A percentile compares a stretch with the other conserved stretches of the same genome.
These are phyloP conservation scores for Parachlorella kessleri DNA, from an alignment of 139 green algal genomes.

Conservation along the genomic window DNA sequence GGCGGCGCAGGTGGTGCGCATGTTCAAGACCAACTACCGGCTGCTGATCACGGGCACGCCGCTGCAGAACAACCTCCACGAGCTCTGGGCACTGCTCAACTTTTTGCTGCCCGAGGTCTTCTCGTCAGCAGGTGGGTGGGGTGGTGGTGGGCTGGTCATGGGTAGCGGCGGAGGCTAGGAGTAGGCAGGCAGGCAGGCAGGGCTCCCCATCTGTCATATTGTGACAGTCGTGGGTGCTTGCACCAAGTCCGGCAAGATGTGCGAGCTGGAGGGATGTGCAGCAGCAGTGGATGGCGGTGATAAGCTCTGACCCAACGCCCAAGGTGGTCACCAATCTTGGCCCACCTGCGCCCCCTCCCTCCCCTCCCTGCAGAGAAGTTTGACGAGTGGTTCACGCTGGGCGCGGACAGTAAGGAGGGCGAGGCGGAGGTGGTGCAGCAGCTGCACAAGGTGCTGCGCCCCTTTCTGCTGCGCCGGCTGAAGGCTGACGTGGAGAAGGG, in stretches of 20 bases:
- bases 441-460: slow-evolving; percentile 97
- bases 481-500: slow-evolving; percentile 97
- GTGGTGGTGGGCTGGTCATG: background rate
- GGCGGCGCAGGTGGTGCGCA: slow-evolving; percentile 74
- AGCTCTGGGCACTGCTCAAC: slow-evolving; percentile 99
- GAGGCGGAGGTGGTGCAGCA: slow-evolving; percentile 95
- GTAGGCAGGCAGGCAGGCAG: no score
- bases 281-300: no score
- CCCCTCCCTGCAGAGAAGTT: slow-evolving; percentile 86
- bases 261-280: no score
- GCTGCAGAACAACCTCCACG: slow-evolving; percentile 95
- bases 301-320: no score
- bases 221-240: no score
- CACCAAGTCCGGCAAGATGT: no score
- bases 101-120: slow-evolving; percentile 99
- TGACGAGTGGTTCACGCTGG: slow-evolving; percentile 96
- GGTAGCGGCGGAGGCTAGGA: no score
- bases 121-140: slow-evolving; percentile 18
- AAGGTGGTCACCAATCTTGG: no score
- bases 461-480: slow-evolving; percentile 96
- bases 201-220: no score
- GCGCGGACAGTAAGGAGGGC: slow-evolving; percentile 59
- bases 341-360: background rate
- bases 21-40: slow-evolving; percentile 93
- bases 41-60: slow-evolving; percentile 98